phyloP scores from a whole-genome alignment of 2,329 filamentous ascomycete species.

The Aspergillus udagawae region DNA sequence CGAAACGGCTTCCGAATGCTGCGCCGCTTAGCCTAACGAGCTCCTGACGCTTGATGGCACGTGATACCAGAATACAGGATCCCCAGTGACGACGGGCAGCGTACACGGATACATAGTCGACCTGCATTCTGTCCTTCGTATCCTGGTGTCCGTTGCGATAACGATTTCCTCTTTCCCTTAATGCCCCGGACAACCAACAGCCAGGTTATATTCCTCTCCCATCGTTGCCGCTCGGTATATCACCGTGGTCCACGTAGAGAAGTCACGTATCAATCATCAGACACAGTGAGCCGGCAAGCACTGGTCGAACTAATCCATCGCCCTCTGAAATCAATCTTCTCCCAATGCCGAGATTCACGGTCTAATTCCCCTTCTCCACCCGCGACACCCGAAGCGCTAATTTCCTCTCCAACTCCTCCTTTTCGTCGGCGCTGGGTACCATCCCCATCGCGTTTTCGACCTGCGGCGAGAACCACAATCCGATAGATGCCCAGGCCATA shows the following conservation, averaged over 20 bases:
- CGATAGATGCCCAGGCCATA: slow-evolving; percentile 70
- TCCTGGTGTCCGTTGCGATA: neutral
- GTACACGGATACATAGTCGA: neutral
- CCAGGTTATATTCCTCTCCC: neutral
- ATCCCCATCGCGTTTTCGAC: slow-evolving; percentile 71
- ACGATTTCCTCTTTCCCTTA: no score
- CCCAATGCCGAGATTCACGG: no score
- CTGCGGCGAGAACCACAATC: slow-evolving; percentile 68
- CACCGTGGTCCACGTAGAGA: neutral
- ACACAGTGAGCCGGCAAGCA: no score
- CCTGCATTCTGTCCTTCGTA: neutral
- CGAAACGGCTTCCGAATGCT: slow-evolving; percentile 1
- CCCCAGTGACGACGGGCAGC: neutral
- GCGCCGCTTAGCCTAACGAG: neutral
- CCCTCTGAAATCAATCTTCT: no score
- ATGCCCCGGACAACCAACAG: neutral
- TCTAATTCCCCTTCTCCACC: slow-evolving; percentile 27
- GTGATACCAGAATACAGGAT: neutral
- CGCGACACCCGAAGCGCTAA: slow-evolving; percentile 32
- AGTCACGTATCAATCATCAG: neutral
- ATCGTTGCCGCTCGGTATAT: neutral
- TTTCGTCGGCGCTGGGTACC: slow-evolving; percentile 69
- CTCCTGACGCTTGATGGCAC: neutral
- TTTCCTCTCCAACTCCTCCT: slow-evolving; percentile 56
- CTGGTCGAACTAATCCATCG: no score